Conservation (phyloP, 495 filamentous ascomycete species). For the Tuber calosporum region DNA sequence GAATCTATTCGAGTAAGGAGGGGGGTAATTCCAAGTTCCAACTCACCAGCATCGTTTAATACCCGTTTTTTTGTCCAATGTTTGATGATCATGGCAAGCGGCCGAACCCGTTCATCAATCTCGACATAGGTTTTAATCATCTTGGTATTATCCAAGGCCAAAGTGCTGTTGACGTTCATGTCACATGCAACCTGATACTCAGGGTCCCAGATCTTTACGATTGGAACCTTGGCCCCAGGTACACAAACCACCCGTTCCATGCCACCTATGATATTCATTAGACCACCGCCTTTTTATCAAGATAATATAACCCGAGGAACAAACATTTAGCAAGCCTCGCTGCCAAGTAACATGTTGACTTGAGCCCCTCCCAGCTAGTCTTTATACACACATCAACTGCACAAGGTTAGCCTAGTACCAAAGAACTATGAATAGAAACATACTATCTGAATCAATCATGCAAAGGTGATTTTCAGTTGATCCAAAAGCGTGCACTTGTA, state of each 20-base stretch:
- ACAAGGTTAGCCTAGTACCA: slow-evolving; percentile 38
- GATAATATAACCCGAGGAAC: slow-evolving; percentile 35
- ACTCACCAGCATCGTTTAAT: slow-evolving; percentile 88
- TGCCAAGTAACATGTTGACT: slow-evolving; percentile 79
- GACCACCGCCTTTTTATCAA: not conserved
- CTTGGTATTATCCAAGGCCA: slow-evolving; percentile 89
- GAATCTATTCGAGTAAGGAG: slow-evolving; percentile 11
- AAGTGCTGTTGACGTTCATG: slow-evolving; percentile 96
- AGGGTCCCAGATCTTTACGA: slow-evolving; percentile 98
- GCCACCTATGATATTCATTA: slow-evolving; percentile 56
- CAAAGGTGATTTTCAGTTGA: slow-evolving; percentile 93
- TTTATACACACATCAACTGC: slow-evolving; percentile 96
- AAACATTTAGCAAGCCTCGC: slow-evolving; percentile 75
- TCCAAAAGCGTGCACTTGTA: slow-evolving; percentile 87
- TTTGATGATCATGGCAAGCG: slow-evolving; percentile 91
- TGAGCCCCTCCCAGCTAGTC: slow-evolving; percentile 74
- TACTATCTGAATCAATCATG: slow-evolving; percentile 94
- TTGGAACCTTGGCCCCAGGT: slow-evolving; percentile 88
- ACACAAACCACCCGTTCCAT: slow-evolving; percentile 96
- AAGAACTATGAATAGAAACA: slow-evolving; percentile 38
- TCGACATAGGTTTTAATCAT: slow-evolving; percentile 98
- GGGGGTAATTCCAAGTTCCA: slow-evolving; percentile 9
- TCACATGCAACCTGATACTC: slow-evolving; percentile 86
- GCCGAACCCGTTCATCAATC: slow-evolving; percentile 83
- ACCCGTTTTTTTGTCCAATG: slow-evolving; percentile 90